These are phyloP conservation scores for Cyberlindnera lachancei DNA, from an alignment of 805 yeast species.

Conservation along the genomic window DNA sequence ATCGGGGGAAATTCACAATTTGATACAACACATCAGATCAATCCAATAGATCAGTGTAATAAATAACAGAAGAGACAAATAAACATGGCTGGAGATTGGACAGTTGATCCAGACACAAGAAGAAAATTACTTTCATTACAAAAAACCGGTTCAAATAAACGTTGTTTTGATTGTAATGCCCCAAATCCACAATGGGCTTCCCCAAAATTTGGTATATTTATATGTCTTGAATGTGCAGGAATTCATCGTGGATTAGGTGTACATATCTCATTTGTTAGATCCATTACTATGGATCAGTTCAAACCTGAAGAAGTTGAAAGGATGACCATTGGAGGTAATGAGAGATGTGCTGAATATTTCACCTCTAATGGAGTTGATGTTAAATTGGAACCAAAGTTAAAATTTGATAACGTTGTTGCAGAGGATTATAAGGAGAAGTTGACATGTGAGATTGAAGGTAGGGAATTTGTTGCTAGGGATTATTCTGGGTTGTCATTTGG, in stretches of 20 bases:
- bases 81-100: slow-evolving; percentile 51
- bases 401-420: slow-evolving; percentile 89
- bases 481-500: slow-evolving; percentile 30
- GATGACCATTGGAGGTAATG: slow-evolving; percentile 95
- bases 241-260: slow-evolving; percentile 93
- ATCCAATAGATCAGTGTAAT: no score
- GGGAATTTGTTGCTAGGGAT: slow-evolving; percentile 52
- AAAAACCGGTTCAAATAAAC: slow-evolving; percentile 74
- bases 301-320: slow-evolving; percentile 83
- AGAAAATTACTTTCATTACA: slow-evolving; percentile 72
- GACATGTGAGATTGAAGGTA: slow-evolving; percentile 68
- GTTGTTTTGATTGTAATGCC: slow-evolving; percentile 89
- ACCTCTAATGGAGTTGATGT: slow-evolving; percentile 63
- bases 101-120: slow-evolving; percentile 89
- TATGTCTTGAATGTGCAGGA: slow-evolving; percentile 98
- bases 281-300: slow-evolving; percentile 98
- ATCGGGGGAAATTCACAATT: no score
- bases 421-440: slow-evolving; percentile 85
- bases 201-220: slow-evolving; percentile 94
- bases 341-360: slow-evolving; percentile 62
- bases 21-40: no score
- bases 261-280: slow-evolving; percentile 91
- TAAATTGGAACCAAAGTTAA: slow-evolving; percentile 54
- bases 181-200: slow-evolving; percentile 99
- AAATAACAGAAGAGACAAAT: neutral